Evolutionary conservation across 352 stramenopile species (phyloP), one percentile per base, ranked within the genome.

Genomic region (Pythium aphanidermatum): DNA sequence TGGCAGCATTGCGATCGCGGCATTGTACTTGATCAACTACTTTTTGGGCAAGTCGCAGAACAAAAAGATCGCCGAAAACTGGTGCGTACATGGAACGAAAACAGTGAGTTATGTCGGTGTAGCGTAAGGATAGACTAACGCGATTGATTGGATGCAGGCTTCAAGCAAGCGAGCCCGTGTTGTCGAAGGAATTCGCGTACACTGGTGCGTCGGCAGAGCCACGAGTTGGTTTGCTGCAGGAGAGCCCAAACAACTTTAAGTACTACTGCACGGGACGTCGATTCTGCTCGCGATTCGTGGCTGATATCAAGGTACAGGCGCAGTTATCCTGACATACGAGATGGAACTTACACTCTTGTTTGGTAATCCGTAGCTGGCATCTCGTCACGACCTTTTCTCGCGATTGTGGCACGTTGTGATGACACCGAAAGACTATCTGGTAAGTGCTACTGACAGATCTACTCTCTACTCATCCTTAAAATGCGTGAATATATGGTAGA

Each of bases 241-340:
- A 91, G 46, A 81, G 67, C 48, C 70, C 66, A 50, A 77, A 57
- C 63, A 88, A 86, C 58, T 91, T 73, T 62, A 91, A 86, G 65
- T 91, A 91, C 60, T 91, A 86, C 40, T 91, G 78, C 67, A 88
- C 78, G 1, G 78, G 78, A 14, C 73, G 78, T 29, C 75, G 78
- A 20, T 91, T 86, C 49, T 83, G 80, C 57, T 81, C 73, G 35
- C 75, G 75, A 27, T 78, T 91, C 26, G 59, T 86, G 19, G 71
- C 51, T 1, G 71, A 86, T 42, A 28, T 91, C n/a, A 49, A 84
- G 59, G 74, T 86, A 48, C 19, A 39, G 29, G 14, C 9, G 31
- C 13, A 10, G 2, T 46, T n/a, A 6, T 35, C 10, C 14, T 21
- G 12, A 20, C 19, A 25, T n/a, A 21, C 12, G 9, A 34, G 17